Evolutionary conservation across 495 filamentous ascomycete species (phyloP), one percentile per base, ranked within the genome.

Genomic region (Xylaria sp.): DNA sequence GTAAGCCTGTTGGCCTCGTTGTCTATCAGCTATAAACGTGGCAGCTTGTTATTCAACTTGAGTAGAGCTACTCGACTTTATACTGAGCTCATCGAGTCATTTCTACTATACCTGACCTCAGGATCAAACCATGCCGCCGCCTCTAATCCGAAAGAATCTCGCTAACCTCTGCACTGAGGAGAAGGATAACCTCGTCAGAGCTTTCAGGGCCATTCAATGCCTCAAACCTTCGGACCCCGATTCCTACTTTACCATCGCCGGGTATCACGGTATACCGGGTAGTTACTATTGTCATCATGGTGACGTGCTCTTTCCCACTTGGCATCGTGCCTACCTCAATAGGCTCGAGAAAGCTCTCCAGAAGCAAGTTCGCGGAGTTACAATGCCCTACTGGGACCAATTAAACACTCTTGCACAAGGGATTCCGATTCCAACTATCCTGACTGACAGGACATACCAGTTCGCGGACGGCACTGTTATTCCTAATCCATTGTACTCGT

Each of bases 301-400:
- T 29, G 79, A 77, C 61, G 72, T 83, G 50, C 77, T 83, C n/a
- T 85, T 84, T 67, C 82, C 82, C 8, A 78, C 76, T 19, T 85
- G 82, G 82, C 82, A 85, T 71, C 80, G 82, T 14, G 78, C 65
- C 67, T 65, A 50, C 44, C 43, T 65, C 44, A 33, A n/a, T 0
- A 50, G 43, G 29, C 62, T 65, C 11, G 62, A 81, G 62, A 46
- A 74, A 3, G 78, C 79, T 15, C 72, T 80, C 3, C 75, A 69
- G 14, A 73, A 33, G 8, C 37, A 61, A 17, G 17, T 64, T 21
- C 61, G 1, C 5, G 41, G 41, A 11, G 17, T 81, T 0, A 57
- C 72, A 21, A 57, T 79, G n/a, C 75, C 75, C 1, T 81, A 70
- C 71, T 81, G 75, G 62, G 43, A 65, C 19, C 17, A 65, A 35